Conservation (phyloP, 768 basidiomycete species). For the Panellus pusillus region DNA sequence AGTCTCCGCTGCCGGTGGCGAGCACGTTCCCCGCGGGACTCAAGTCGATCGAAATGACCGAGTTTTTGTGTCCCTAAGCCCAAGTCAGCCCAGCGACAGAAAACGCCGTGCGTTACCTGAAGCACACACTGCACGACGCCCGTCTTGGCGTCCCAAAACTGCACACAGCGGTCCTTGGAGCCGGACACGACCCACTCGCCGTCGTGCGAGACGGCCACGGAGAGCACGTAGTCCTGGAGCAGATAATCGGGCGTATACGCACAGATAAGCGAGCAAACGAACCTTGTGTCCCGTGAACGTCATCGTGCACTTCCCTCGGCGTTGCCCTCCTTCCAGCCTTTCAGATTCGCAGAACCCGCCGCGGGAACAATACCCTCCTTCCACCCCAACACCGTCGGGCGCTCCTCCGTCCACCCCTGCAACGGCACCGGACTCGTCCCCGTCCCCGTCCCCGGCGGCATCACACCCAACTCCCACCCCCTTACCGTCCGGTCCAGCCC, state of each 20-base stretch:
- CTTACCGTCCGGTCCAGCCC: slow-evolving; percentile 52
- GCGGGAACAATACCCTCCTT: slow-evolving; percentile 46
- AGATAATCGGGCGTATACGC: slow-evolving; percentile 57
- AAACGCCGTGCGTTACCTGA: slow-evolving; percentile 33
- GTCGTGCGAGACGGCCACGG: slow-evolving; percentile 74
- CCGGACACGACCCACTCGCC: slow-evolving; percentile 84
- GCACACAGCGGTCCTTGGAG: slow-evolving; percentile 75
- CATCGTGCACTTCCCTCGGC: slow-evolving; percentile 61
- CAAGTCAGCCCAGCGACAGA: neutral
- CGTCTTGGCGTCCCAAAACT: slow-evolving; percentile 69
- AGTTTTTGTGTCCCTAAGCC: slow-evolving; percentile 29
- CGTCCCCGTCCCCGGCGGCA: neutral
- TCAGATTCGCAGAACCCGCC: neutral
- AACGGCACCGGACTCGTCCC: neutral
- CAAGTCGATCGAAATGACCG: slow-evolving; percentile 35
- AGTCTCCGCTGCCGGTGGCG: slow-evolving; percentile 37
- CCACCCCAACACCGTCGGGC: slow-evolving; percentile 62
- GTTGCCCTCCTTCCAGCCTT: slow-evolving; percentile 57
- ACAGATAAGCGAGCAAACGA: slow-evolving; percentile 34
- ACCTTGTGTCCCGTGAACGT: slow-evolving; percentile 91
- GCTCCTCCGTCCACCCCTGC: neutral
- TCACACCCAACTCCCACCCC: slow-evolving; percentile 14
- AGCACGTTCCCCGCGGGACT: slow-evolving; percentile 34
- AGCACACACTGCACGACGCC: slow-evolving; percentile 72
- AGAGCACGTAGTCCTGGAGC: slow-evolving; percentile 61